phyloP scores from a whole-genome alignment of 306 rosid species.

The Leucaena leucocephala region DNA sequence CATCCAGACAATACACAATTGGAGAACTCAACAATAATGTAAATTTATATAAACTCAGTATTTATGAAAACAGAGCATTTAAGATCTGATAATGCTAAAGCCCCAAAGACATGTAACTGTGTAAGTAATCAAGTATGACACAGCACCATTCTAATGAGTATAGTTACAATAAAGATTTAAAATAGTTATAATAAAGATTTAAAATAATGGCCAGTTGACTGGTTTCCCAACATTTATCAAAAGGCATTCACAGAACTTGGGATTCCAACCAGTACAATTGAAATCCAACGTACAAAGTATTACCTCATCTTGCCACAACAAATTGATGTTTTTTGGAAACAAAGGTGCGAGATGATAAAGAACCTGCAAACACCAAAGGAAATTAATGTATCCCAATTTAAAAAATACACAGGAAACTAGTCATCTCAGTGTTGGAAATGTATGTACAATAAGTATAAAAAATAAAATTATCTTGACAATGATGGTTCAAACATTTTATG shows the following conservation, averaged over 20 bases:
- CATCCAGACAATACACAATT: not conserved
- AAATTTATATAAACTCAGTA: conserved; percentile 3
- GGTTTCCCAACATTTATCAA: conserved; percentile 31
- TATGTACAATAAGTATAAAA: conserved; percentile 1
- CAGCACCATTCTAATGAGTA: not conserved
- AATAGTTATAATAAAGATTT: conserved; percentile 14
- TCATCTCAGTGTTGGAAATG: conserved; percentile 17
- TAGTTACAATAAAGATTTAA: conserved; percentile 11
- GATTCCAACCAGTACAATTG: conserved; percentile 20
- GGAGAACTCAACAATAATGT: too few relatives aligned
- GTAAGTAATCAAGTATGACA: conserved; percentile 3
- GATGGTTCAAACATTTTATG: not conserved
- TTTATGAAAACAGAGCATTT: conserved; percentile 21
- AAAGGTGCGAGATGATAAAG: conserved; percentile 85
- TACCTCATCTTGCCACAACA: conserved; percentile 99
- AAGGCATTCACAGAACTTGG: conserved; percentile 18
- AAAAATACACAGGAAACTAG: not conserved
- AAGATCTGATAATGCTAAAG: conserved; percentile 14
- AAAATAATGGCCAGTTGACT: conserved; percentile 2
- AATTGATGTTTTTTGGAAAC: conserved; percentile 78
- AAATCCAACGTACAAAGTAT: conserved; percentile 28
- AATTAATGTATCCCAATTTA: not conserved
- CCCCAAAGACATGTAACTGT: conserved; percentile 4
- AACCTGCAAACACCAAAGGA: conserved; percentile 63
- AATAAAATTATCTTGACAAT: not conserved